Evolutionary conservation across 805 yeast genomes (phyloP), one percentile per base, ranked within the genome.

Genomic region (Lipomyces starkeyi): DNA sequence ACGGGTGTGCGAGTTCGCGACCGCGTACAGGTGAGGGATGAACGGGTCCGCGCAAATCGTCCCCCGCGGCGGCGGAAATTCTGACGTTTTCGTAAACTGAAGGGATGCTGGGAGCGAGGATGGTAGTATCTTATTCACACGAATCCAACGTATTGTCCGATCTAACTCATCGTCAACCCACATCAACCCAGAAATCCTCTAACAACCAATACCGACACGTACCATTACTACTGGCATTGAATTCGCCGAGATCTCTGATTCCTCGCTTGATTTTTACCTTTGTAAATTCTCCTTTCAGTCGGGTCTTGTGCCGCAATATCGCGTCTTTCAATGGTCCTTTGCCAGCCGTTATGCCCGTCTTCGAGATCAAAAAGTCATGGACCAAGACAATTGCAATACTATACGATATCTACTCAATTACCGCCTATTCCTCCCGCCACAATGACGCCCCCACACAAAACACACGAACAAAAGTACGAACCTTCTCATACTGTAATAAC

Each of bases 271-370:
- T 76, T 75, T 91, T 91, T 75, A 92, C 80, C 75, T 90, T 91
- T 27, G 87, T 90, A 66, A 90, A 81, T 76, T 95, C 98, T 1
- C 96, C 93, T 66, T 87, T 87, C 61, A 94, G 80, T 73, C 98
- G 82, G 0, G 97, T 88, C 77, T 90, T 91, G 77, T 93, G 89
- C 67, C 87, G 84, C 65, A 95, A 80, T 3, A 95, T 82, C 13
- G 91, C 89, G 60, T 91, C 95, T 76, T 95, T 95, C 66, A 92
- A 83, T 0, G 94, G 91, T 69, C 89, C 92, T 74, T 93, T 93
- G 6, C 96, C 96, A 83, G 92, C 89, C 76, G 92, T 96, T 67
- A 94, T 89, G 11, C 96, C 95, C 34, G 87, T 83, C 71, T 87
- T 85, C 5, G 94, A 85, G 66, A 95, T 83, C 5, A 93, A 78